Percentiles rank a stretch among this genome's conserved stretches.
Evolutionary conservation across 768 basidiomycete genomes (phyloP).

Genomic region (Galerina marginata): DNA sequence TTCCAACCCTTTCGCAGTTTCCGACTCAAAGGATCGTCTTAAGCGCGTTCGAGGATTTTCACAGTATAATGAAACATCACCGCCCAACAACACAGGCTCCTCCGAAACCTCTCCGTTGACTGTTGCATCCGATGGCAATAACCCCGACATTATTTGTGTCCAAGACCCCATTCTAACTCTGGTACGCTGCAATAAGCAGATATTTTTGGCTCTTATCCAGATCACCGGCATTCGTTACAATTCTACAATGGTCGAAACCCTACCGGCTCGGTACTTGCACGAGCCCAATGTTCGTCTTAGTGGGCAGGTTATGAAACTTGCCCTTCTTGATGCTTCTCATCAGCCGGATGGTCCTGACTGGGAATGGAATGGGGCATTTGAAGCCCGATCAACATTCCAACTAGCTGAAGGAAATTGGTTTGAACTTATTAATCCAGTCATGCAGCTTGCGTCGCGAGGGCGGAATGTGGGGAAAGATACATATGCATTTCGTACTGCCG

Average conservation of each 20-base stretch:
- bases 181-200: conserved; percentile 4
- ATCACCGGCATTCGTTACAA: conserved; percentile 8
- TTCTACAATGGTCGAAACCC: not conserved
- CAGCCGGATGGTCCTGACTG: conserved; percentile 12
- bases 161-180: conserved; percentile 13
- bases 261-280: not conserved
- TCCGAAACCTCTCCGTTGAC: too few species aligned
- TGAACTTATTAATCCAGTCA: conserved; percentile 10
- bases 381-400: conserved; percentile 7
- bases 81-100: too few species aligned
- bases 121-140: too few species aligned
- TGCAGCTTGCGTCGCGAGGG: conserved; percentile 8
- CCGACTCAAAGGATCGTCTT: conserved; percentile 21
- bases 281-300: conserved; percentile 11
- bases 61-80: conserved; percentile 8
- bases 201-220: conserved; percentile 15
- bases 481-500: conserved; percentile 13
- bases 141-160: not conserved
- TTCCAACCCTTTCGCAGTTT: conserved; percentile 10
- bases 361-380: conserved; percentile 18
- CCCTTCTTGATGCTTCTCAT: not conserved
- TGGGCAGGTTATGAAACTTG: conserved; percentile 16
- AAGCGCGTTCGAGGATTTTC: conserved; percentile 16
- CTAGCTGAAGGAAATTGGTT: conserved; percentile 9
- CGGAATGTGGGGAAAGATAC: conserved; percentile 8